Evolutionary conservation across 2,329 filamentous ascomycete genomes (phyloP).

Genomic region (Polychaeton citri): DNA sequence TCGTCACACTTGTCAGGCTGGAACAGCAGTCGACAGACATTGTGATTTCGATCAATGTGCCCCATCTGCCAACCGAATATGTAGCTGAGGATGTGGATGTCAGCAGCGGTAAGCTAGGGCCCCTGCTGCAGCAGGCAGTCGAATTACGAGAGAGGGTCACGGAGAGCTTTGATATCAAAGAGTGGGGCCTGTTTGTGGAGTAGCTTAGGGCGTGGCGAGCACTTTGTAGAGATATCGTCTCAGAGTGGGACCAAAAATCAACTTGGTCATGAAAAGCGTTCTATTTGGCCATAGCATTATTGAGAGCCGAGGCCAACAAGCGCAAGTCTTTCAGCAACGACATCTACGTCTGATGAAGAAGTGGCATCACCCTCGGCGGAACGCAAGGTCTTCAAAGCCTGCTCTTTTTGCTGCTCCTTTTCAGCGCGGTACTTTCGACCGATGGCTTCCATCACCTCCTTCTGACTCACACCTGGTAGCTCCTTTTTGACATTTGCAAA

Average conservation of each 20-base stretch:
- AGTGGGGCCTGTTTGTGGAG: conserved; percentile 60
- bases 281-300: too few species aligned
- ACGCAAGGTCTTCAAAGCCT: too few species aligned
- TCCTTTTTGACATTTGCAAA: conserved; percentile 47
- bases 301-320: too few species aligned
- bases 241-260: too few species aligned
- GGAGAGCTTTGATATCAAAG: conserved; percentile 61
- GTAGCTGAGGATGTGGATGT: conserved; percentile 58
- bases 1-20: conserved; percentile 65
- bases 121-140: conserved; percentile 48
- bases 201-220: too few species aligned
- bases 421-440: conserved; percentile 47
- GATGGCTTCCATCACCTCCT: conserved; percentile 56
- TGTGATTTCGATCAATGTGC: conserved; percentile 76
- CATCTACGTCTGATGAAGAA: too few species aligned
- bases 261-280: too few species aligned
- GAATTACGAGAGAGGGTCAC: conserved; percentile 59
- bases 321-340: too few species aligned
- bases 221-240: too few species aligned
- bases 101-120: conserved; percentile 50
- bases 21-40: conserved; percentile 66
- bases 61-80: conserved; percentile 64
- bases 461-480: conserved; percentile 45
- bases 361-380: too few species aligned
- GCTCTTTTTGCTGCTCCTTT: conserved; percentile 22